Evolutionary conservation across 106 monocot genomes (phyloP).

Genomic region (Phalaenopsis aphrodite): DNA sequence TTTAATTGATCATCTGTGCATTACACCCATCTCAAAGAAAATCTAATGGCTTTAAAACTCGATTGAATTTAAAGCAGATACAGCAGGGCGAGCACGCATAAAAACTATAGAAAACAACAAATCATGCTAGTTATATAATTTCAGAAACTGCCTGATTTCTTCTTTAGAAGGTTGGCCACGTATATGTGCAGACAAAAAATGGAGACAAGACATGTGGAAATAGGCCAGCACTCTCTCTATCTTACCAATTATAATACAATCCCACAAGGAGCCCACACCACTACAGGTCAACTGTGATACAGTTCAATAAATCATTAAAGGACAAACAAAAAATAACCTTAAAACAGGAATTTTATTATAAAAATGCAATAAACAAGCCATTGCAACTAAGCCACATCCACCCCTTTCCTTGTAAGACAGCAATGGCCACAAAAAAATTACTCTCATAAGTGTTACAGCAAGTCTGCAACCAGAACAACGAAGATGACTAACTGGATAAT

Average conservation of each 20-base stretch:
- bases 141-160: background rate
- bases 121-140: background rate
- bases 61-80: background rate
- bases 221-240: background rate
- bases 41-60: too few species aligned
- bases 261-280: background rate
- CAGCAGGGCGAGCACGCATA: background rate
- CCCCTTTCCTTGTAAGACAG: background rate
- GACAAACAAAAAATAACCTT: constrained; percentile 3
- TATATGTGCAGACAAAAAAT: background rate
- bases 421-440: background rate
- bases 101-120: background rate
- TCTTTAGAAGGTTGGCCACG: constrained; percentile 2
- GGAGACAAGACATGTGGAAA: constrained; percentile 5
- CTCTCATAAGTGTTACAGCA: background rate
- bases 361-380: background rate
- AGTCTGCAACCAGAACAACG: background rate
- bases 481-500: background rate
- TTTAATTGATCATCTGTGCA: too few species aligned
- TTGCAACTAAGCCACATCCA: background rate
- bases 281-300: background rate
- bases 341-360: background rate
- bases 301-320: background rate
- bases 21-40: too few species aligned
- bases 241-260: background rate